phyloP scores from a whole-genome alignment of 2,329 filamentous ascomycete genomes.

The Chrysoporthe puriensis region DNA sequence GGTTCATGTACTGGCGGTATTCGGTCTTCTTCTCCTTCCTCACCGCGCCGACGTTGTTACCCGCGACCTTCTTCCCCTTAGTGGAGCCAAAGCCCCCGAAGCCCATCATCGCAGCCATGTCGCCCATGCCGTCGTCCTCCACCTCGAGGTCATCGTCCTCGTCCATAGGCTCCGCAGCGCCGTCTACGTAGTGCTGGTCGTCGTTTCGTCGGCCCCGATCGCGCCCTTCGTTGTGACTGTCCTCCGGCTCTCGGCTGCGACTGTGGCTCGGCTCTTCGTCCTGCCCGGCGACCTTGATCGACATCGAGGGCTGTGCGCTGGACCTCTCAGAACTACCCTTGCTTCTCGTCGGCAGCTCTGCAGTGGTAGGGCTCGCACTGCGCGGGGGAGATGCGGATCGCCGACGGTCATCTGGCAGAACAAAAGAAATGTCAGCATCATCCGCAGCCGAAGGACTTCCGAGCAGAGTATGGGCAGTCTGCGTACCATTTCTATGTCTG shows the following conservation, averaged over 20 bases:
- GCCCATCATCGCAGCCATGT: slow-evolving; percentile 85
- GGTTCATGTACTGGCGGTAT: slow-evolving; percentile 97
- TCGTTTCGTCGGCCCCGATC: slow-evolving; percentile 22
- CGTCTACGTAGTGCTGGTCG: slow-evolving; percentile 15
- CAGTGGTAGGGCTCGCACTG: slow-evolving; percentile 32
- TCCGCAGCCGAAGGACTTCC: neutral
- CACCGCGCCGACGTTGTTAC: slow-evolving; percentile 82
- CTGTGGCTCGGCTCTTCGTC: slow-evolving; percentile 33
- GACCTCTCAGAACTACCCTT: slow-evolving; percentile 32
- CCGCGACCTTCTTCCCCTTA: slow-evolving; percentile 84
- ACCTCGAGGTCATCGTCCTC: slow-evolving; percentile 54
- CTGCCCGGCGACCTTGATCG: slow-evolving; percentile 42
- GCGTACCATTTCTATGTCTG: slow-evolving; percentile 23
- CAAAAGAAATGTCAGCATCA: slow-evolving; percentile 8
- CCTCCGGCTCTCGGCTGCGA: slow-evolving; percentile 31
- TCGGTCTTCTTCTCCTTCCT: slow-evolving; percentile 92
- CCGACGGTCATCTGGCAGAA: slow-evolving; percentile 35
- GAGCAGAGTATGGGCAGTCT: neutral
- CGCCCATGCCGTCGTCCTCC: slow-evolving; percentile 67
- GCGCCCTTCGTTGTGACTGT: slow-evolving; percentile 28
- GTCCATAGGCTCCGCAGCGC: slow-evolving; percentile 37
- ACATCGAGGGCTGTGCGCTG: slow-evolving; percentile 35
- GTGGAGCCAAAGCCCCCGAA: slow-evolving; percentile 86
- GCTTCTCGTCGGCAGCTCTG: slow-evolving; percentile 41
- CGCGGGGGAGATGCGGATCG: slow-evolving; percentile 44